Base-by-base conservation (phyloP, 148 eudicot genomes). In the Drosera capensis region DNA sequence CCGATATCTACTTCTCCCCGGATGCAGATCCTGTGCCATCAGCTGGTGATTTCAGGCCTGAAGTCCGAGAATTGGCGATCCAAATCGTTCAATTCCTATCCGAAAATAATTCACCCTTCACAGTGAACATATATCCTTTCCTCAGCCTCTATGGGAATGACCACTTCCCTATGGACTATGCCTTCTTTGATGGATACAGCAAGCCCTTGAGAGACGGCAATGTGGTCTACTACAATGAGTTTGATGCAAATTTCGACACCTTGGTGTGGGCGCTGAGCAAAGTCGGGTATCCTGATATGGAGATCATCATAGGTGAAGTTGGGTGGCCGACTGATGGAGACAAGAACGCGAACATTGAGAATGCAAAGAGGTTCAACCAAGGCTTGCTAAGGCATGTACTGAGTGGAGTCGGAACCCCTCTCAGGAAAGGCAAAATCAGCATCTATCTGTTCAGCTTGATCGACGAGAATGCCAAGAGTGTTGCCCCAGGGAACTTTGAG, bases 261-360 rank as follows among this genome's bases (percentile, higher is more conserved):
- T 62, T 92, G 23, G 70, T 79, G 19, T 81, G 73, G 71, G 71
- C 99, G 1, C 28, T 92, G 52, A 68, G 25, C 30, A 92, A 71
- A 51, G 76, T 88, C 0, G 95, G 95, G 18, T 85, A 57, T 42
- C 77, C 94, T 25, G 90, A 85, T 9, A 64, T 85, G 70, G 78
- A 77, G 44, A 74, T 92, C 52, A 46, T 78, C 13, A 68, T 92
- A 1, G 99, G 99, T 25, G 99, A 92, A 59, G 86, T 92, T 1
- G 99, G 99, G n/a, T 92, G 99, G 99, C 99, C 99, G 0, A 92
- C 99, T 1, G 95, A 92, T 28, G 99, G 99, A 0, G 73, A 92
- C 39, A 68, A 65, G 43, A 42, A 61, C 19, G 99, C 99, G 1
- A 92, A 79, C 49, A 30, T 54, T 1, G 59, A 68, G 14, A 78